Conservation (phyloP, 139 green algal species). For the Raphidocelis subcapitata region DNA sequence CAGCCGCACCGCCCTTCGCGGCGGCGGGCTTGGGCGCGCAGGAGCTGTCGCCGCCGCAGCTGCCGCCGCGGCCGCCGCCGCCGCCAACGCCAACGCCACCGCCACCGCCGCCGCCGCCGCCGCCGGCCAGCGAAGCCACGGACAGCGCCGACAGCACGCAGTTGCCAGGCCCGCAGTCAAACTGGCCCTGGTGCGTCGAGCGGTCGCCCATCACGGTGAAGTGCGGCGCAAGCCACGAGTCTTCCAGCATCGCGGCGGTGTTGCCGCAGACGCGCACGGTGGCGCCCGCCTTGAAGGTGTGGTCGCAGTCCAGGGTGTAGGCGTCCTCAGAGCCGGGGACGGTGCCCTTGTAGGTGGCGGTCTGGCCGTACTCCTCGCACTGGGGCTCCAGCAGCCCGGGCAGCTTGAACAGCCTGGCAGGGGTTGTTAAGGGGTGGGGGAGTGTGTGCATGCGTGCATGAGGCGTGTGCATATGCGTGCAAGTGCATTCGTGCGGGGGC, state of each 20-base stretch:
- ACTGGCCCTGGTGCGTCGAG: background rate
- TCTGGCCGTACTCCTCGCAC: conserved; percentile 90
- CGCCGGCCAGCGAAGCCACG: background rate
- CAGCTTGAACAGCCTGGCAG: conserved; percentile 93
- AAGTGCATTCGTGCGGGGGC: background rate
- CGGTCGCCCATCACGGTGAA: conserved; percentile 11
- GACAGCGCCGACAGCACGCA: background rate
- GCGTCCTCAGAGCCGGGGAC: conserved; percentile 65
- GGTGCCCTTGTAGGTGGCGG: conserved; percentile 75
- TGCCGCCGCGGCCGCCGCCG: background rate
- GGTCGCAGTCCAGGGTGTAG: conserved; percentile 84
- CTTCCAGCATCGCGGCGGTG: conserved; percentile 87
- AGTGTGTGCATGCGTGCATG: background rate
- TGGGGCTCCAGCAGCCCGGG: conserved; percentile 74
- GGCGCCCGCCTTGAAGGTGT: conserved; percentile 52
- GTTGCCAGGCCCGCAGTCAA: too few relatives aligned
- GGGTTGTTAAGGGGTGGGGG: background rate
- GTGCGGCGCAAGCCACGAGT: conserved; percentile 73
- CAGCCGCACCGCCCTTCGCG: background rate
- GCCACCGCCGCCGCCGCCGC: background rate
- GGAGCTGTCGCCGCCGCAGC: background rate
- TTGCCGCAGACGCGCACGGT: conserved; percentile 89
- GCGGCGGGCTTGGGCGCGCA: background rate
- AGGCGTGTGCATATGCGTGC: background rate
- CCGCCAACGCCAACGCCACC: background rate